A percentile compares a stretch with the other conserved stretches of the same genome.
Evolutionary conservation across 768 basidiomycete species (phyloP).

Genomic region (Termitomyces heimii): DNA sequence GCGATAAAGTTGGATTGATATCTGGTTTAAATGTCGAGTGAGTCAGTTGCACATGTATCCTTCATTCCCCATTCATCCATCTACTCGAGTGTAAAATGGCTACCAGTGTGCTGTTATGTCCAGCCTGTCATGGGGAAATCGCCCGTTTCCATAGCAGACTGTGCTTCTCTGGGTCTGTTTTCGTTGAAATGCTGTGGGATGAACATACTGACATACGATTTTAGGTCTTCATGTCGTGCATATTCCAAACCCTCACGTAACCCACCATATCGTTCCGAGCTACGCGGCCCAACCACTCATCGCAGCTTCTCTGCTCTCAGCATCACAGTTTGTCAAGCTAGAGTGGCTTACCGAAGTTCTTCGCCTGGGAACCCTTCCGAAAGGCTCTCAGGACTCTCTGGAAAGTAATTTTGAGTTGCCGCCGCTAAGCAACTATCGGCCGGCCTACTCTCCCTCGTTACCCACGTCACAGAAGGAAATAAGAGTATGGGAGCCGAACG

Average conservation of each 20-base stretch:
- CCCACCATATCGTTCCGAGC: conserved; percentile 58
- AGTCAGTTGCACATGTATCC: conserved; percentile 14
- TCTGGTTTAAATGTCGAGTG: conserved; percentile 40
- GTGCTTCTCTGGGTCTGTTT: conserved; percentile 48
- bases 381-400: conserved; percentile 28
- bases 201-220: neutral
- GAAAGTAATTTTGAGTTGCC: conserved; percentile 51
- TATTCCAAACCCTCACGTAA: conserved; percentile 38
- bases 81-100: conserved; percentile 42
- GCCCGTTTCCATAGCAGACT: conserved; percentile 32
- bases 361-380: conserved; percentile 36
- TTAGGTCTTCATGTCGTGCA: conserved; percentile 54
- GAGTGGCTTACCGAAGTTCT: conserved; percentile 66
- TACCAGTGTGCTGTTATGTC: conserved; percentile 42
- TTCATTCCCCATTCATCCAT: neutral
- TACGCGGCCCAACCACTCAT: conserved; percentile 43
- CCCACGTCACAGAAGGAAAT: conserved; percentile 40
- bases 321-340: conserved; percentile 52
- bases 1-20: conserved; percentile 46
- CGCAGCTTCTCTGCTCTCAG: conserved; percentile 54
- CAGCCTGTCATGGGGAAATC: conserved; percentile 29
- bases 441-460: conserved; percentile 48
- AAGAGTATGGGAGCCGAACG: conserved; percentile 63
- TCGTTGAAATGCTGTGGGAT: neutral
- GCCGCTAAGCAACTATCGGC: conserved; percentile 47